phyloP scores from a whole-genome alignment of 1,284 basidiomycete species.

The Sporisorium exsertum region DNA sequence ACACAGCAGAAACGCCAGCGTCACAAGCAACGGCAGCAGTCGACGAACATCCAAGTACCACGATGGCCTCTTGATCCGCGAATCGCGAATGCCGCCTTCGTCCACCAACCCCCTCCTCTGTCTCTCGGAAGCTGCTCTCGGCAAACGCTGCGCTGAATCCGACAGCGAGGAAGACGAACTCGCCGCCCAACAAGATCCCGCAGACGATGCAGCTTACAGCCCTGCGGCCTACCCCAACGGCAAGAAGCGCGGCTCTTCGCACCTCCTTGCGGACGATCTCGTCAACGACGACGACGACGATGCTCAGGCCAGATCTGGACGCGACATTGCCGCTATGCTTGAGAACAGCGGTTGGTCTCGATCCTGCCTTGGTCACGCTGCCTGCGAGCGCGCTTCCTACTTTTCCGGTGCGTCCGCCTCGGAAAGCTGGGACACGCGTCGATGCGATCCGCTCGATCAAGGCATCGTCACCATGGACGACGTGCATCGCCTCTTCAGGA shows the following conservation, averaged over 20 bases:
- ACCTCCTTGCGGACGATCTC: constrained; percentile 12
- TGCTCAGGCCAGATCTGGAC: constrained; percentile 31
- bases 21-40: constrained; percentile 25
- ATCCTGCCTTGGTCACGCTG: constrained; percentile 41
- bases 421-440: constrained; percentile 42
- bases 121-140: constrained; percentile 49
- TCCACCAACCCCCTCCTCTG: constrained; percentile 51
- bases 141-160: constrained; percentile 47
- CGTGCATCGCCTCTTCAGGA: constrained; percentile 35
- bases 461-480: constrained; percentile 52
- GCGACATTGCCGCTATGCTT: constrained; percentile 41
- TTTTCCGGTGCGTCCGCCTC: constrained; percentile 47
- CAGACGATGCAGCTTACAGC: constrained; percentile 14
- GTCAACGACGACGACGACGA: constrained; percentile 39
- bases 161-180: constrained; percentile 48
- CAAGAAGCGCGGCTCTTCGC: constrained; percentile 27
- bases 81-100: constrained; percentile 46
- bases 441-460: constrained; percentile 43
- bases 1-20: constrained; percentile 19
- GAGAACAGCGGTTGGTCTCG: constrained; percentile 40
- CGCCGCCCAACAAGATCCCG: constrained; percentile 10
- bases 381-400: constrained; percentile 51
- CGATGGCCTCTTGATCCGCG: constrained; percentile 48
- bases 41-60: constrained; percentile 50
- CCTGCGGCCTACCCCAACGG: constrained; percentile 6